Base-by-base conservation (phyloP, 768 basidiomycete species). In the Rhizopogon vinicolor region DNA sequence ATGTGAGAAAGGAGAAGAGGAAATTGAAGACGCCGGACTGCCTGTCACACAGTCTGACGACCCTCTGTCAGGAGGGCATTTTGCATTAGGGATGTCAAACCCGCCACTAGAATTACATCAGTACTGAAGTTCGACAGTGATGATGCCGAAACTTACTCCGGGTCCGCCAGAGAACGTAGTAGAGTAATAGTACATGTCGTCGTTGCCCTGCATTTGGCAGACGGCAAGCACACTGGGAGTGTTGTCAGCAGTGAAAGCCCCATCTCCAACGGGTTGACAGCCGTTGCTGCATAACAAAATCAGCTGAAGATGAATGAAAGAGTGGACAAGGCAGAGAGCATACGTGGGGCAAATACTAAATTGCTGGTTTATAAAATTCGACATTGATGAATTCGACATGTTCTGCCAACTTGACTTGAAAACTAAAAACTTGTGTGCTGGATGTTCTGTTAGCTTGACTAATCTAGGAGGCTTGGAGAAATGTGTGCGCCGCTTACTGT, bases 281-380 rank as follows among this genome's bases (percentile, higher is more conserved):
- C 89, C 91, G 91, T 93, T 93, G 91, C 91, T 93, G 48, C 31
- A 60, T 7, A 28, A 8, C 41, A 51, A 40, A 14, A 56, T 69
- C 48, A 70, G 64, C n/a, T 57, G 8, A 46, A 16, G 31, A 33
- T 3, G 39, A 41, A 33, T 3, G 39, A 41, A 19, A 35, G 31
- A 16, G 22, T 8, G 13, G 37, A 51, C 22, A 42, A 35, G 7
- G 40, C 43, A 42, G 44, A 45, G 52, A 41, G 58, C 85, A 52
- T 81, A 93, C 91, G 89, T 80, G 91, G 91, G 91, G 91, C 90
- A 80, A 84, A 87, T 85, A 93, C 89, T 93, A 93, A 82, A 93
- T 82, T 83, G 81, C 65, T 78, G 80, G 78, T 87, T 85, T 68
- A 76, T 75, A 73, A 78, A 75, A 87, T 84, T 91, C 65, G 83